A percentile compares a stretch with the other conserved stretches of the same genome.
These are phyloP conservation scores for Lepidium didymum DNA, from an alignment of 345 rosid genomes.

Conservation along the genomic window DNA sequence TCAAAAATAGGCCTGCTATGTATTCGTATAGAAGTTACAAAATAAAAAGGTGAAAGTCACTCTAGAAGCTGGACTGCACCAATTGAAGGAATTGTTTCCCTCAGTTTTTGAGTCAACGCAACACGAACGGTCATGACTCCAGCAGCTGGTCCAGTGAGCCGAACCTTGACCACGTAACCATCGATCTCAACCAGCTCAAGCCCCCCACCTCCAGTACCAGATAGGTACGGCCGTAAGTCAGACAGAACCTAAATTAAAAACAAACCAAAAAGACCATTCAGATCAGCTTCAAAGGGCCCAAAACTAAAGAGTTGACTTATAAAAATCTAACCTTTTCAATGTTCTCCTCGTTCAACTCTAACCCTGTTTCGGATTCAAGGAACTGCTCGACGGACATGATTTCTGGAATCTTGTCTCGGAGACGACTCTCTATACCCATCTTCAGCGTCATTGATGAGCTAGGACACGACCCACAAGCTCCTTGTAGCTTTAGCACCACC, in stretches of 20 bases:
- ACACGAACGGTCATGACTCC: constrained; percentile 88
- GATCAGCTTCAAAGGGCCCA: neutral
- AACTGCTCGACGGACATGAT: constrained; percentile 87
- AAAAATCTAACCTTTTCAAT: constrained; percentile 59
- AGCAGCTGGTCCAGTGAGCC: constrained; percentile 87
- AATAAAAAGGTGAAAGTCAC: constrained; percentile 17
- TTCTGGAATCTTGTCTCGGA: constrained; percentile 85
- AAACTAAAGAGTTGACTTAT: too few relatives aligned
- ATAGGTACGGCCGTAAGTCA: constrained; percentile 81
- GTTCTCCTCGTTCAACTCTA: constrained; percentile 71
- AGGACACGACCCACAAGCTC: constrained; percentile 98
- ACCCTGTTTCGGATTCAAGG: constrained; percentile 63
- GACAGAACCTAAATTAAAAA: constrained; percentile 52
- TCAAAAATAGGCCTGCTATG: neutral
- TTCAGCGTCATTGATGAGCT: constrained; percentile 91
- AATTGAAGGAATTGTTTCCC: constrained; percentile 75
- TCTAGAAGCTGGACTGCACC: constrained; percentile 80
- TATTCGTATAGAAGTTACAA: neutral
- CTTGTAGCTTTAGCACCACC: constrained; percentile 84
- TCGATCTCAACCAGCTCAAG: constrained; percentile 69
- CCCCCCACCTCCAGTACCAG: constrained; percentile 84
- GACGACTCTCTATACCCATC: constrained; percentile 89
- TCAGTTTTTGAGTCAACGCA: constrained; percentile 78
- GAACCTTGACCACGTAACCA: constrained; percentile 57
- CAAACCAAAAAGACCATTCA: neutral